Conservation (phyloP, 805 yeast genomes). For the Citeromyces nyonsensis region DNA sequence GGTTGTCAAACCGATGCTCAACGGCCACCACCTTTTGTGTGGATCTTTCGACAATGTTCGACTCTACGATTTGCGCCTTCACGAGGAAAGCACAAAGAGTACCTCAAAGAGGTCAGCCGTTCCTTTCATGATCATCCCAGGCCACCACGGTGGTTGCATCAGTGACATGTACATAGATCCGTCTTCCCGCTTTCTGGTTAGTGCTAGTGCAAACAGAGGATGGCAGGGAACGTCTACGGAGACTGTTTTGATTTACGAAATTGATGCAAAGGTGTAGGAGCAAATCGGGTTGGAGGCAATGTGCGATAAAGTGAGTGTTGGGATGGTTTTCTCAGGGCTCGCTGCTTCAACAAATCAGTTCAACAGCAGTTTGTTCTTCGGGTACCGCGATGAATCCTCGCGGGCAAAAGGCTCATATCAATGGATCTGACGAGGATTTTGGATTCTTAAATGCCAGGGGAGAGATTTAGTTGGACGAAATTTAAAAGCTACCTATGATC, state of each 20-base stretch:
- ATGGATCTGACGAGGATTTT: no score
- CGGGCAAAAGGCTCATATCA: no score
- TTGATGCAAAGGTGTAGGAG: constrained; percentile 19
- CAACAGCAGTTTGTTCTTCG: no score
- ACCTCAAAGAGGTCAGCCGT: constrained; percentile 23
- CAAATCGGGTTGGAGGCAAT: no score
- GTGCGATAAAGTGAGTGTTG: no score
- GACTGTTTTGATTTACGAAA: constrained; percentile 68
- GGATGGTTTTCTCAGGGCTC: no score
- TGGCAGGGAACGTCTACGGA: constrained; percentile 83
- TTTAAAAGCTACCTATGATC: no score
- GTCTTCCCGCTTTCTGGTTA: constrained; percentile 73
- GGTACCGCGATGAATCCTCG: no score
- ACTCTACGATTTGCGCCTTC: constrained; percentile 54
- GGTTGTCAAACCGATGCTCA: constrained; percentile 66
- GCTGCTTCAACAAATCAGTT: no score
- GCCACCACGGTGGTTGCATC: constrained; percentile 88
- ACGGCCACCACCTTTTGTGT: constrained; percentile 63
- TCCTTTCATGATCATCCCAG: constrained; percentile 87
- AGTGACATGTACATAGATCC: constrained; percentile 74
- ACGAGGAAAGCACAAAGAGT: constrained; percentile 15
- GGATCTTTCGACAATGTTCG: constrained; percentile 87
- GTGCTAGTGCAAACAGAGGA: constrained; percentile 90
- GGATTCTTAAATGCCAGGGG: no score
- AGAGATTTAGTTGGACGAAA: no score